Percentiles rank a stretch among this genome's conserved stretches.
phyloP scores from a whole-genome alignment of 225 moss, liverwort and hornwort species.

The Polytrichum commune region DNA sequence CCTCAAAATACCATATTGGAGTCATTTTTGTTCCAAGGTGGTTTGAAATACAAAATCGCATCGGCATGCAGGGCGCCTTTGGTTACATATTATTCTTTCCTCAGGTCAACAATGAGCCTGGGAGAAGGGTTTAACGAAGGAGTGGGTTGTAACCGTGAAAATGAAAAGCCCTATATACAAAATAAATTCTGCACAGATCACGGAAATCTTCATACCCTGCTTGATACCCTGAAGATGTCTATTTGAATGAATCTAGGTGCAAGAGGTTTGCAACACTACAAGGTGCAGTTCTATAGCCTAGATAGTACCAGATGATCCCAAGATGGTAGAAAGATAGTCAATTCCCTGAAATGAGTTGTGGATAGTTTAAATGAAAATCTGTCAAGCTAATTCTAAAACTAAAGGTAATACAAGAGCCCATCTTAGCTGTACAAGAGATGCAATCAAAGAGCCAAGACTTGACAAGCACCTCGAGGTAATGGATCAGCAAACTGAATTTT shows the following conservation, averaged over 20 bases:
- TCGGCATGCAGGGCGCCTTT: too few species aligned
- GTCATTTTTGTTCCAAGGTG: too few species aligned
- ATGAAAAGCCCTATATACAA: conserved; percentile 30
- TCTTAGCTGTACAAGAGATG: conserved; percentile 29
- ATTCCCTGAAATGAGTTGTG: conserved; percentile 21
- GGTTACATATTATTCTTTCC: too few species aligned
- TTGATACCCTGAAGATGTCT: conserved; percentile 13
- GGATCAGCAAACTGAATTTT: conserved; percentile 95
- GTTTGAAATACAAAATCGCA: too few species aligned
- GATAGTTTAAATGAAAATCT: conserved; percentile 16
- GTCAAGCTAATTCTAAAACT: background rate
- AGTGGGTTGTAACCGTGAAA: too few species aligned
- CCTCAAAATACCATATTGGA: too few species aligned
- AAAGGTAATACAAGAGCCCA: conserved; percentile 10
- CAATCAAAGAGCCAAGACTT: conserved; percentile 77
- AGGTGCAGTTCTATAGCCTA: conserved; percentile 20
- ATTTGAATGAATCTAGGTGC: conserved; percentile 13
- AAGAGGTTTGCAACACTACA: conserved; percentile 17
- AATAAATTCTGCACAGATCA: conserved; percentile 16
- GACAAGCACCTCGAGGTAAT: conserved; percentile 86
- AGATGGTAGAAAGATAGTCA: conserved; percentile 13
- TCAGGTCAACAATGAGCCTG: too few species aligned
- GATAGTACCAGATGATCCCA: conserved; percentile 10
- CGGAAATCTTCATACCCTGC: conserved; percentile 3
- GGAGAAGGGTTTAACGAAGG: too few species aligned